Evolutionary conservation across 495 filamentous ascomycete genomes (phyloP).

Genomic region (Trichoderma parareesei): DNA sequence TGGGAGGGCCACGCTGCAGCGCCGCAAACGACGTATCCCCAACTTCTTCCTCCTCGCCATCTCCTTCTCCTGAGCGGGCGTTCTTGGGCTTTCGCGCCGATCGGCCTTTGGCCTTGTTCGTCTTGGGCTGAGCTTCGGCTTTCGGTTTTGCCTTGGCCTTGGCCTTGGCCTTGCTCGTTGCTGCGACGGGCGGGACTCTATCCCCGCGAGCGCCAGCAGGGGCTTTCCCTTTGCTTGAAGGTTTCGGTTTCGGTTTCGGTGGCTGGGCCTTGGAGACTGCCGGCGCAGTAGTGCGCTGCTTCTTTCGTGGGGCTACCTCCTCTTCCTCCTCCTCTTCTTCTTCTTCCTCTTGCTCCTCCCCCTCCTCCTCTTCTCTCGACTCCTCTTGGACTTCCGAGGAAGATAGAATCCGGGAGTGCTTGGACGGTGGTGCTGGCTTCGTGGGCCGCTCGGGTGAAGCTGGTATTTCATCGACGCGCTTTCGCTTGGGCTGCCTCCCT

Average conservation of each 20-base stretch:
- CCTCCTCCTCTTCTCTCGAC: slow-evolving; percentile 5
- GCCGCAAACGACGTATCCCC: slow-evolving; percentile 31
- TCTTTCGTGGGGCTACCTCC: slow-evolving; percentile 14
- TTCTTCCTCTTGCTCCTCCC: slow-evolving; percentile 19
- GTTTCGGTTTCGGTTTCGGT: slow-evolving; percentile 7
- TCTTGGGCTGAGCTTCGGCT: slow-evolving; percentile 16
- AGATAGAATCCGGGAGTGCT: neutral
- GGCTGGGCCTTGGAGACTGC: neutral
- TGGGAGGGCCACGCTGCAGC: slow-evolving; percentile 41
- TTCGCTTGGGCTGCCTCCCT: slow-evolving; percentile 11
- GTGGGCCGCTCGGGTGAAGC: neutral
- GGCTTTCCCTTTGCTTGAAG: slow-evolving; percentile 11
- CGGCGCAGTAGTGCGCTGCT: neutral
- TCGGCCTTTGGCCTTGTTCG: slow-evolving; percentile 15
- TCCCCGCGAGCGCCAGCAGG: slow-evolving; percentile 14
- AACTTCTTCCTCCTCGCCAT: slow-evolving; percentile 21
- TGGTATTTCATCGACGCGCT: neutral
- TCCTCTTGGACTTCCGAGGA: neutral
- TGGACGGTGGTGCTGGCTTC: slow-evolving; percentile 5
- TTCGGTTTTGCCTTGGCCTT: slow-evolving; percentile 19
- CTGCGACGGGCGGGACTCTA: neutral
- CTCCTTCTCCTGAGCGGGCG: slow-evolving; percentile 11
- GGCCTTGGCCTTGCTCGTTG: slow-evolving; percentile 16
- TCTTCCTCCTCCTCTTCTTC: slow-evolving; percentile 23
- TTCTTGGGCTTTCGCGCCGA: slow-evolving; percentile 19